These are phyloP conservation scores for Lasiodiplodia sp. DNA, from an alignment of 2,329 filamentous ascomycete genomes.

Conservation along the genomic window DNA sequence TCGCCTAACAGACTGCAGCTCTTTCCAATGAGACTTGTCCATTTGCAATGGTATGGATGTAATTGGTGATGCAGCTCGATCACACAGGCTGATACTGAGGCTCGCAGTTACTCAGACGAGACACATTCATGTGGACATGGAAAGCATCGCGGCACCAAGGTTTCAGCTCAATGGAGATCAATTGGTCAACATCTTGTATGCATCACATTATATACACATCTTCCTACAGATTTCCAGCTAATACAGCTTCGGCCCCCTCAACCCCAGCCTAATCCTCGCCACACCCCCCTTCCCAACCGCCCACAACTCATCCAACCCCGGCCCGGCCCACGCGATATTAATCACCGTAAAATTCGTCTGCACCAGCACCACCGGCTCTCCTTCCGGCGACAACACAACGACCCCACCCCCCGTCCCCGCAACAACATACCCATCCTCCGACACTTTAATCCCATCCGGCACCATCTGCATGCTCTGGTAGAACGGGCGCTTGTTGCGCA, in stretches of 20 bases:
- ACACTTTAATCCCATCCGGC: slow-evolving; percentile 6
- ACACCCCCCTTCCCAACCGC: not conserved
- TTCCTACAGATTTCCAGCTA: not conserved
- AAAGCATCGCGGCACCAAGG: too few relatives aligned
- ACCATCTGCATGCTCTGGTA: not conserved
- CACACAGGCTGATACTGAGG: too few relatives aligned
- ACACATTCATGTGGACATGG: too few relatives aligned
- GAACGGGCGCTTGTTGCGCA: not conserved
- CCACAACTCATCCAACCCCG: not conserved
- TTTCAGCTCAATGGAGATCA: not conserved
- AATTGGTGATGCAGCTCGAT: too few relatives aligned
- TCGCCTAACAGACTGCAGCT: not conserved
- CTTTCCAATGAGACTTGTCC: too few relatives aligned
- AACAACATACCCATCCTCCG: not conserved
- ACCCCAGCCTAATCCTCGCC: slow-evolving; percentile 4
- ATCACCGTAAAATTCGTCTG: slow-evolving; percentile 9
- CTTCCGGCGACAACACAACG: not conserved
- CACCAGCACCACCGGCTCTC: not conserved
- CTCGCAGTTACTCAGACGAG: too few relatives aligned
- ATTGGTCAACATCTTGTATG: not conserved
- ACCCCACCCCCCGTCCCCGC: not conserved
- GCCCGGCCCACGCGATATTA: not conserved
- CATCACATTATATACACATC: not conserved
- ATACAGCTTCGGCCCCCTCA: not conserved
- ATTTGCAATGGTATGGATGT: too few relatives aligned